Evolutionary conservation across 1,284 basidiomycete species (phyloP).

Genomic region (Naganishia cerealis): DNA sequence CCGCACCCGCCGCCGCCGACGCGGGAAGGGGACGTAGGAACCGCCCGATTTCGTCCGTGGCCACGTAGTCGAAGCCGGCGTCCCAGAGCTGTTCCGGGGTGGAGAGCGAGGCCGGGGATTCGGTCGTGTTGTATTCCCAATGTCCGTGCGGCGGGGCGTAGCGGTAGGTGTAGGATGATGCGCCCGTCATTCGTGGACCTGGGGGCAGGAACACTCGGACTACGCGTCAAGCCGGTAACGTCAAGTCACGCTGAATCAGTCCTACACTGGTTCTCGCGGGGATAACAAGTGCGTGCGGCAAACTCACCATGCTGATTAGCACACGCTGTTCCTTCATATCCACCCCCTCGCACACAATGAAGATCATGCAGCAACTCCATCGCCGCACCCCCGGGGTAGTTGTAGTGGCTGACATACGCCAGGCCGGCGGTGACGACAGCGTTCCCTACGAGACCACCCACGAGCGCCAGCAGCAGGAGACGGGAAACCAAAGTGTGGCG

Average conservation of each 20-base stretch:
- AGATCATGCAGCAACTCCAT: constrained; percentile 64
- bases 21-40: constrained; percentile 29
- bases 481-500: constrained; percentile 7
- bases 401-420: constrained; percentile 65
- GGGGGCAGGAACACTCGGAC: constrained; percentile 42
- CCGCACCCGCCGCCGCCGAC: neutral
- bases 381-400: constrained; percentile 88
- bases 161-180: constrained; percentile 78
- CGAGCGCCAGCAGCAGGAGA: constrained; percentile 48
- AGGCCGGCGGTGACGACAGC: constrained; percentile 59
- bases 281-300: neutral
- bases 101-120: constrained; percentile 53
- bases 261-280: neutral
- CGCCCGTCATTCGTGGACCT: constrained; percentile 70
- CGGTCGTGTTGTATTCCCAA: constrained; percentile 79
- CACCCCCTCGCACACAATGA: constrained; percentile 43
- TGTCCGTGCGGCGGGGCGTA: constrained; percentile 53
- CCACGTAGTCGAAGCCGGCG: constrained; percentile 43
- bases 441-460: constrained; percentile 61
- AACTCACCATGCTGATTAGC: constrained; percentile 43
- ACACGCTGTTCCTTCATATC: constrained; percentile 38
- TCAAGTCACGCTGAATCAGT: neutral
- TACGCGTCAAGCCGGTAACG: neutral
- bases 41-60: constrained; percentile 40
- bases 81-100: constrained; percentile 32